Conservation (phyloP, 371 early-diverging fungal genomes). For the Syncephalastrum contaminatum region DNA sequence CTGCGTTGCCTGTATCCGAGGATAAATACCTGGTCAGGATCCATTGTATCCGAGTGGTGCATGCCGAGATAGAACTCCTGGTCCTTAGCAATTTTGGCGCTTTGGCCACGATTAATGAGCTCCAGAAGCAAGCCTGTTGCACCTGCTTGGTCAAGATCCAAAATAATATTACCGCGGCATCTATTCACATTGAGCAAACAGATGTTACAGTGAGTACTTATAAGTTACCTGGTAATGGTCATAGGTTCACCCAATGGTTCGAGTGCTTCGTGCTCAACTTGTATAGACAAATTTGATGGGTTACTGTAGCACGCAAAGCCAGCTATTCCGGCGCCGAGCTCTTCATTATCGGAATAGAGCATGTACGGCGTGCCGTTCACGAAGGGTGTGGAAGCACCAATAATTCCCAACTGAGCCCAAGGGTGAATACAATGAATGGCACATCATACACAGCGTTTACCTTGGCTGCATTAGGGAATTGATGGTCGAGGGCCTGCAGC, state of each 20-base stretch:
- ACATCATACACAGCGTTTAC: too few relatives aligned
- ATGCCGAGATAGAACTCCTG: constrained; percentile 58
- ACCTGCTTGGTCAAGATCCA: constrained; percentile 62
- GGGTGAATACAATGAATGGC: not conserved
- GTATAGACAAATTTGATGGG: not conserved
- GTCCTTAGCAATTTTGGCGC: constrained; percentile 43
- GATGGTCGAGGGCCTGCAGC: constrained; percentile 51
- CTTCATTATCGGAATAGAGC: constrained; percentile 49
- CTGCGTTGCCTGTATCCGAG: not conserved
- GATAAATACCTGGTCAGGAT: constrained; percentile 13
- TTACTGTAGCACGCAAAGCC: constrained; percentile 52
- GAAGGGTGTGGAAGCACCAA: constrained; percentile 72
- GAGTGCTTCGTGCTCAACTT: constrained; percentile 41
- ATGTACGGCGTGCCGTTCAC: constrained; percentile 65
- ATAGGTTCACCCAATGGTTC: constrained; percentile 52
- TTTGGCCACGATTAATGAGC: constrained; percentile 35
- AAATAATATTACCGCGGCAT: constrained; percentile 73
- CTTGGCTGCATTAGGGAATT: constrained; percentile 51
- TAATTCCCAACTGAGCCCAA: constrained; percentile 42
- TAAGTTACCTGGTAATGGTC: constrained; percentile 51
- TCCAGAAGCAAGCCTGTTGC: constrained; percentile 65
- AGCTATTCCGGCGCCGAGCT: constrained; percentile 60
- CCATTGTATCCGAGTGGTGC: constrained; percentile 22
- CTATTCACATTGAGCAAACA: constrained; percentile 13
- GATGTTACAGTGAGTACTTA: not conserved